Evolutionary conservation across 441 rosid genomes (phyloP), one percentile per base, ranked within the genome.

Genomic region (Bocquillonia castaneifolia): DNA sequence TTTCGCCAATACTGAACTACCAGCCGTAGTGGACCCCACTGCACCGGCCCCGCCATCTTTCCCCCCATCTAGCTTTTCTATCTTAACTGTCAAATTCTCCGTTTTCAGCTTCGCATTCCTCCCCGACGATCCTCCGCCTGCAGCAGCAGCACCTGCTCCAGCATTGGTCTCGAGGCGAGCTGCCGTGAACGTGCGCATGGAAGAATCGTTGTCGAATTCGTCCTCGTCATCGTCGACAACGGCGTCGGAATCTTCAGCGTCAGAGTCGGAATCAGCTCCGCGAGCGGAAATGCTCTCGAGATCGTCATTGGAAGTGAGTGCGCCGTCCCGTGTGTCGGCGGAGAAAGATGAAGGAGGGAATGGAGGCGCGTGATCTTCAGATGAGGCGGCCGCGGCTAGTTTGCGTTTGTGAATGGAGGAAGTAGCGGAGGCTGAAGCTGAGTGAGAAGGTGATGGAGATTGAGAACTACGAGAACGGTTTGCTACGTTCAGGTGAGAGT

Each of bases 241-340:
- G 29, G 84, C 92, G 56, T 94, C 96, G 2, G 96, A 87, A 40
- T 90, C 98, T 6, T 86, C 97, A 15, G 89, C 88, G 64, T 90
- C 98, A 23, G 97, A 90, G 55, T 93, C 98, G 6, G 91, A 59
- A 68, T 84, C 85, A 0, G 80, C 94, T 7, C 89, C 96, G 39
- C 95, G 93, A 7, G 96, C 98, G 10, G 99, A 95, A 72, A 95
- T 88, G 82, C 96, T 92, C 86, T 92, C 98, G 59, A 94, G 96
- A 79, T 94, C 99, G 61, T 94, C 99, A 60, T 91, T 89, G 64
- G 97, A 86, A 48, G 96, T 88, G 44, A 93, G 71, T 2, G 96
- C 91, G 29, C 97, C 96, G 73, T 92, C 97, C 20, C 98, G 93
- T 17, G 98, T 92, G 76, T 88, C 97, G 4, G 96, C 92, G 36